Evolutionary conservation across 176 grass and related monocot species (phyloP).

Genomic region (Rhynchospora breviuscula): DNA sequence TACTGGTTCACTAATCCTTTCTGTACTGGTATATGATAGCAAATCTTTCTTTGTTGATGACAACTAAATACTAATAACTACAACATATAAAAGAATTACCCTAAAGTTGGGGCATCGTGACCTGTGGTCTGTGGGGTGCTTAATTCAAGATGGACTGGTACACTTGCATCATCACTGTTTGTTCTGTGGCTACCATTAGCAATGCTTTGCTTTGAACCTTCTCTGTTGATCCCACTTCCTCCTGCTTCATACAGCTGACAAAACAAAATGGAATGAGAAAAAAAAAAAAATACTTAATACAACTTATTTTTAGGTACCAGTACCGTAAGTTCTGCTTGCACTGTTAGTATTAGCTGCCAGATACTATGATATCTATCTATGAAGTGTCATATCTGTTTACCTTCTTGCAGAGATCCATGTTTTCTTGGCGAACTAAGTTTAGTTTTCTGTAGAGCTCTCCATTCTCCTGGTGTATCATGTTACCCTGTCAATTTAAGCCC

Average conservation of each 20-base stretch:
- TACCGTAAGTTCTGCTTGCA: not conserved
- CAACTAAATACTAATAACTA: not conserved
- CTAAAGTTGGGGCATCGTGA: constrained; percentile 48
- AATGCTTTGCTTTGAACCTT: constrained; percentile 38
- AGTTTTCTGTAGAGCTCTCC: constrained; percentile 60
- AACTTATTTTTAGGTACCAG: not conserved
- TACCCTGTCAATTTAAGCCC: constrained; percentile 36
- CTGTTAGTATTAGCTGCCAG: not conserved
- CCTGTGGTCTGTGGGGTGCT: constrained; percentile 38
- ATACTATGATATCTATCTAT: not conserved
- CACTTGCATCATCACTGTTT: constrained; percentile 25
- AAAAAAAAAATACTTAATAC: not conserved
- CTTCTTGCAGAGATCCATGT: constrained; percentile 59
- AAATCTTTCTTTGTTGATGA: not conserved
- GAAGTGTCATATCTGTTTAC: constrained; percentile 32
- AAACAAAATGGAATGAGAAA: not conserved
- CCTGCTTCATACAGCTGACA: constrained; percentile 44
- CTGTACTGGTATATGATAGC: not conserved
- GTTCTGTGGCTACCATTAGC: not conserved
- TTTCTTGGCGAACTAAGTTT: constrained; percentile 61
- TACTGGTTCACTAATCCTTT: not conserved
- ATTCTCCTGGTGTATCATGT: constrained; percentile 64
- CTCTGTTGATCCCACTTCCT: constrained; percentile 29
- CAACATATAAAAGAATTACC: constrained; percentile 35
- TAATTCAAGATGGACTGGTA: constrained; percentile 53